Evolutionary conservation across 352 stramenopile species (phyloP).

Genomic region (Globisporangium irregulare): DNA sequence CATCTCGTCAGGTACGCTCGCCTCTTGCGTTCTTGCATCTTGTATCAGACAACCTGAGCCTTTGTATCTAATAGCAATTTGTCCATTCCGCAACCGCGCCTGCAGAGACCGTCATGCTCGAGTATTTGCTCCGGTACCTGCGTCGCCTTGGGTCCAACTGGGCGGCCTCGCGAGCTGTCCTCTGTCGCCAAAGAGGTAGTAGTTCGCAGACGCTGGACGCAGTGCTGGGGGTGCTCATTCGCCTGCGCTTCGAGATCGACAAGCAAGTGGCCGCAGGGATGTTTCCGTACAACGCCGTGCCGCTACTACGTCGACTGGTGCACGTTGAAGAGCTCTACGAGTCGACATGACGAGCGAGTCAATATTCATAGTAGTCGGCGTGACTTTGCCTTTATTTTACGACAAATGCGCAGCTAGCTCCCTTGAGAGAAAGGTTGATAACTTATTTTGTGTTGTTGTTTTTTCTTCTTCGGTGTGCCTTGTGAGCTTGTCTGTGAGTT

Average conservation of each 20-base stretch:
- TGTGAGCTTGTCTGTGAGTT: too few relatives aligned
- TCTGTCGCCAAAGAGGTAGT: constrained; percentile 13
- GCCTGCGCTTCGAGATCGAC: constrained; percentile 58
- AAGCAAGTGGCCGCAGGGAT: constrained; percentile 35
- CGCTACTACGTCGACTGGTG: constrained; percentile 48
- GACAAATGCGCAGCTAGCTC: background rate
- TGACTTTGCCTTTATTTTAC: background rate
- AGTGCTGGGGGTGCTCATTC: constrained; percentile 57
- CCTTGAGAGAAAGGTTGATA: background rate
- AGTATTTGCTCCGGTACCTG: constrained; percentile 59
- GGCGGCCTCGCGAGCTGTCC: constrained; percentile 21
- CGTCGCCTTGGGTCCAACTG: constrained; percentile 33
- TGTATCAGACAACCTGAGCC: background rate
- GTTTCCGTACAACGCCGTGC: constrained; percentile 52
- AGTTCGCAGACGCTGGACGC: constrained; percentile 21
- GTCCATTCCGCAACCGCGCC: background rate
- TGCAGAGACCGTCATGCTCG: constrained; percentile 64
- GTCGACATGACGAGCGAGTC: constrained; percentile 4
- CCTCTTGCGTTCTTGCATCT: background rate
- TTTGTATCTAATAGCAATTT: background rate
- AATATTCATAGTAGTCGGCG: background rate
- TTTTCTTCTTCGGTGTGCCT: background rate
- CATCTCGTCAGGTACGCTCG: constrained; percentile 54
- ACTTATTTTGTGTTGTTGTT: background rate
- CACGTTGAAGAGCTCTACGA: constrained; percentile 56